phyloP scores from a whole-genome alignment of 2,329 filamentous ascomycete species.

The Penicillium janthinellum region DNA sequence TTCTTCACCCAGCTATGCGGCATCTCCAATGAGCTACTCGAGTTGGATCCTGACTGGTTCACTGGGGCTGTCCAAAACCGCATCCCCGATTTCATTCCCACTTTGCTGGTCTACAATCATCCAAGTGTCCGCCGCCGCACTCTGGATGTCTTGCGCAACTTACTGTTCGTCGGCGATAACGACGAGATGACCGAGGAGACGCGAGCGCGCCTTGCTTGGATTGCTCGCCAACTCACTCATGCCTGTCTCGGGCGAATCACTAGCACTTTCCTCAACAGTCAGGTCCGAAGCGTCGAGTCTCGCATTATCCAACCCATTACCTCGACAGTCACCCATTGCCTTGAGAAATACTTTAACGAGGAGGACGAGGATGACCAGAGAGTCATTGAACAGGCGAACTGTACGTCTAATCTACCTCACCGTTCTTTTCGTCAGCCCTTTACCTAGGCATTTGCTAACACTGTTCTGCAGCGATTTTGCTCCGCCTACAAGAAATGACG shows the following conservation, averaged over 20 bases:
- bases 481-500: conserved; percentile 38
- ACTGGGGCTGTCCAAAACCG: conserved; percentile 40
- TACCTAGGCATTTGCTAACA: conserved; percentile 6
- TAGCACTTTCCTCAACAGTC: conserved; percentile 32
- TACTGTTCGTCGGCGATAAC: conserved; percentile 44
- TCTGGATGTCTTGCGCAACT: conserved; percentile 44
- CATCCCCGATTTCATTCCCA: conserved; percentile 54
- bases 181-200: conserved; percentile 28
- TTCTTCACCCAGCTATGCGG: conserved; percentile 58
- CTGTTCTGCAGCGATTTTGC: conserved; percentile 30
- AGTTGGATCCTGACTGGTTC: conserved; percentile 38
- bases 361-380: conserved; percentile 40
- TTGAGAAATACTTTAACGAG: conserved; percentile 41
- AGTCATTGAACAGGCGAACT: conserved; percentile 35
- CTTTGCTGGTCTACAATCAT: conserved; percentile 55
- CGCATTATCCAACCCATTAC: conserved; percentile 41
- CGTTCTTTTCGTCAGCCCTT: too few species aligned
- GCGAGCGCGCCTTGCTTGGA: conserved; percentile 25
- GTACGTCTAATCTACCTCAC: conserved; percentile 28
- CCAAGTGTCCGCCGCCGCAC: conserved; percentile 49
- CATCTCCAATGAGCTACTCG: conserved; percentile 42
- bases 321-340: conserved; percentile 41
- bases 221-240: conserved; percentile 37
- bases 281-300: conserved; percentile 35
- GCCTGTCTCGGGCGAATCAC: conserved; percentile 38